Evolutionary conservation across 257 asterid species (phyloP), one percentile per base, ranked within the genome.

Genomic region (Solanum chmielewskii): DNA sequence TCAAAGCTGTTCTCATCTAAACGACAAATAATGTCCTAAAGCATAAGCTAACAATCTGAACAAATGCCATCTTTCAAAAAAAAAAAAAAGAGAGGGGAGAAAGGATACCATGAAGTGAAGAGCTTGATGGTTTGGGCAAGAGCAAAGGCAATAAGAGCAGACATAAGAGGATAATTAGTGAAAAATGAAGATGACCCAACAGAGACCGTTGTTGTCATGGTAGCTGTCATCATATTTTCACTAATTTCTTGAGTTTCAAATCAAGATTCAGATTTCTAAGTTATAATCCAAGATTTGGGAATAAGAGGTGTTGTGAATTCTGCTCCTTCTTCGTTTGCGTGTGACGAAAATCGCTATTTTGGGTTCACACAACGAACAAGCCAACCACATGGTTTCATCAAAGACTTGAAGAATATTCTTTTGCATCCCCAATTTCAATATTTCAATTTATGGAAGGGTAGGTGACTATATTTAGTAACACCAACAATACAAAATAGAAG

Each of bases 81-180:
- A 52, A 39, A 37, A 37, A 7, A 52, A 56, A 18, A 18, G 0
- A 56, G n/a, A 56, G 64, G 10, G 64, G 11, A 56, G 64, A n/a
- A 56, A 64, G 15, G 71, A 64, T 83, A 87, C 89, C 89, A 71
- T 45, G 83, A 64, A 42, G 83, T 87, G 60, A 87, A 87, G 84
- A 87, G 49, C 87, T 87, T 87, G 75, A 64, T 76, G 66, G 85
- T 52, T 56, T 87, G 89, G 62, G 87, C 89, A 9, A 87, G 59
- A 69, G 87, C 66, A 52, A 82, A 87, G 66, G 87, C 45, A 45
- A 71, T 27, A 14, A 87, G 45, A 62, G 89, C 89, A 52, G 89
- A 31, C 45, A 87, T 31, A 25, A 87, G 89, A 12, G 84, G 87
- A 52, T 82, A 73, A 49, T 87, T 84, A 18, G 76, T 39, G 80